phyloP scores from a whole-genome alignment of 2,329 filamentous ascomycete genomes.

The Dothidotthia symphoricarpi region DNA sequence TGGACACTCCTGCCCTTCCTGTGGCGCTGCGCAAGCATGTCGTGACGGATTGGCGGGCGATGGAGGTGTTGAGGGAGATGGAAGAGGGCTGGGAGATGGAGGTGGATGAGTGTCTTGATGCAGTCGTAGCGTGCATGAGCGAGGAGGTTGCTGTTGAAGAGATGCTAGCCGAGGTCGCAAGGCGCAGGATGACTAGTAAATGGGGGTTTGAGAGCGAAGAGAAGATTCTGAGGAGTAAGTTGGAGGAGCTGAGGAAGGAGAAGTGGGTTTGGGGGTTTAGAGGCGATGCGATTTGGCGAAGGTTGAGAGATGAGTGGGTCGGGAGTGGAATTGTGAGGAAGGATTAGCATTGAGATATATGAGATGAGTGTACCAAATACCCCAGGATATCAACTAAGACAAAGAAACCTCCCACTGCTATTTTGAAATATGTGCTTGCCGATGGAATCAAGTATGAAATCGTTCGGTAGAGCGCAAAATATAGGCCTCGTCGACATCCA shows the following conservation, averaged over 20 bases:
- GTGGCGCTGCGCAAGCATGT: conserved; percentile 6
- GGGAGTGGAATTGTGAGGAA: conserved; percentile 8
- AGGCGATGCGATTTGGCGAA: conserved; percentile 9
- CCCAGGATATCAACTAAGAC: too few relatives aligned
- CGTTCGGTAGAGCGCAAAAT: too few relatives aligned
- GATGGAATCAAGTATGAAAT: too few relatives aligned
- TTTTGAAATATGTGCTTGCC: too few relatives aligned
- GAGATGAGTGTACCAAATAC: too few relatives aligned
- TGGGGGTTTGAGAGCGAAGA: conserved; percentile 1
- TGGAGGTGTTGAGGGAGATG: conserved; percentile 6
- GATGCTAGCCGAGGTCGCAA: conserved; percentile 6
- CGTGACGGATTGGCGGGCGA: conserved; percentile 4
- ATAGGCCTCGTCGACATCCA: too few relatives aligned
- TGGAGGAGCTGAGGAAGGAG: conserved; percentile 12
- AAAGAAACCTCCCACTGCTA: too few relatives aligned
- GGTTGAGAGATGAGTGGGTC: conserved; percentile 17
- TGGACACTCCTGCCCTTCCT: conserved; percentile 1
- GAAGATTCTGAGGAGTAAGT: conserved; percentile 3
- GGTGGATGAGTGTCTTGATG: conserved; percentile 10
- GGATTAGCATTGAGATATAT: not conserved
- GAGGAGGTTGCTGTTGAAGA: conserved; percentile 19
- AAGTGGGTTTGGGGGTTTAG: conserved; percentile 20
- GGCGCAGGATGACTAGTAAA: not conserved
- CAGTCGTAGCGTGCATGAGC: conserved; percentile 15
- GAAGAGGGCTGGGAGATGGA: conserved; percentile 11